These are phyloP conservation scores for Cytospora piceae DNA, from an alignment of 2,329 filamentous ascomycete genomes.

Conservation along the genomic window DNA sequence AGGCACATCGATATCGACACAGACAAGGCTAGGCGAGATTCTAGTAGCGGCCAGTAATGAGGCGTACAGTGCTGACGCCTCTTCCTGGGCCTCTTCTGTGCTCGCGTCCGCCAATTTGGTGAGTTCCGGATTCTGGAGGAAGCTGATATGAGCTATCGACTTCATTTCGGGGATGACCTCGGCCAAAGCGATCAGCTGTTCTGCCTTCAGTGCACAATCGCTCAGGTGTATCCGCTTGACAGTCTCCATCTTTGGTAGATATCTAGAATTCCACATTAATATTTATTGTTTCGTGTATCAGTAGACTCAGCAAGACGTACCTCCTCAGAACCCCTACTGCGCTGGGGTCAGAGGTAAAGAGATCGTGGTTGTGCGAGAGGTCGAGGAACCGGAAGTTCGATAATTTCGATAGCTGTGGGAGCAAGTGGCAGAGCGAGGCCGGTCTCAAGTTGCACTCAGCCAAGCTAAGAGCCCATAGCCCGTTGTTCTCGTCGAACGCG, in stretches of 20 bases:
- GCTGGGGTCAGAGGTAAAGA: slow-evolving; percentile 76
- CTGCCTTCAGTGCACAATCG: slow-evolving; percentile 80
- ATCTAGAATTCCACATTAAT: slow-evolving; percentile 46
- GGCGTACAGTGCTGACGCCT: slow-evolving; percentile 91
- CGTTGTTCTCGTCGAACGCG: slow-evolving; percentile 55
- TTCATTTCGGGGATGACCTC: slow-evolving; percentile 87
- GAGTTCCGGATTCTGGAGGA: slow-evolving; percentile 80
- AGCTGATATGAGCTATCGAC: slow-evolving; percentile 81
- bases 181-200: slow-evolving; percentile 87
- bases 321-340: slow-evolving; percentile 76
- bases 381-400: slow-evolving; percentile 85
- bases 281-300: background rate
- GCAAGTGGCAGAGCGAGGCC: slow-evolving; percentile 70
- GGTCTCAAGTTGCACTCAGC: slow-evolving; percentile 83
- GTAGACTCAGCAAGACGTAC: slow-evolving; percentile 46
- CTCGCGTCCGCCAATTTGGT: slow-evolving; percentile 72
- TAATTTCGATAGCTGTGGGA: slow-evolving; percentile 73
- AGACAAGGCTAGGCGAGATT: slow-evolving; percentile 81
- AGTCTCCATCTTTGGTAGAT: slow-evolving; percentile 76
- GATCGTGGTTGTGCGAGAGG: slow-evolving; percentile 81
- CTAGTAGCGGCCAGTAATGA: slow-evolving; percentile 87
- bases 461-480: slow-evolving; percentile 81
- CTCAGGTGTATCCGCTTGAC: slow-evolving; percentile 86
- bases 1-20: slow-evolving; percentile 90
- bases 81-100: slow-evolving; percentile 82